phyloP scores from a whole-genome alignment of 106 monocot genomes.

The Phalaenopsis aphrodite region DNA sequence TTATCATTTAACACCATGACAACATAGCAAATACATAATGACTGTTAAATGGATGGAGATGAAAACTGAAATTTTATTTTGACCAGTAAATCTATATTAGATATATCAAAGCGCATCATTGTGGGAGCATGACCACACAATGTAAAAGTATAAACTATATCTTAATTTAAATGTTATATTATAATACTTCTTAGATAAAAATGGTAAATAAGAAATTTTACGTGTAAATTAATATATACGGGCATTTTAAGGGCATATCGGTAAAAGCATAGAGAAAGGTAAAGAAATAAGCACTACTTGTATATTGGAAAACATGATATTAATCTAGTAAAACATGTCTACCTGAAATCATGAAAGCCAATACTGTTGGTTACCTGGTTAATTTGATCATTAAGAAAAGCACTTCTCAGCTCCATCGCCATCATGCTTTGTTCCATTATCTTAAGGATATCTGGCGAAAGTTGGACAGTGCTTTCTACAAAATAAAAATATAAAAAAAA shows the following conservation, averaged over 20 bases:
- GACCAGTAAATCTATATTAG: background rate
- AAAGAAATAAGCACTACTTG: background rate
- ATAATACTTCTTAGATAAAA: background rate
- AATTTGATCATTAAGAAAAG: slow-evolving; percentile 30
- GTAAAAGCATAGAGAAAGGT: background rate
- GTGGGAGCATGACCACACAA: background rate
- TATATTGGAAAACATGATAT: background rate
- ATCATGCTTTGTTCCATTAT: slow-evolving; percentile 51
- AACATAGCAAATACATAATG: background rate
- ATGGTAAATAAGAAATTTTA: background rate
- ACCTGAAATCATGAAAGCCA: background rate
- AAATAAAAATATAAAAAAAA: background rate
- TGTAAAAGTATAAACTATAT: background rate
- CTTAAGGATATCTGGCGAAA: slow-evolving; percentile 26
- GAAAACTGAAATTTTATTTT: background rate
- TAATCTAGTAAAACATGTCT: background rate
- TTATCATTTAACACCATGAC: slow-evolving; percentile 1
- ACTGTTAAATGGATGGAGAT: background rate
- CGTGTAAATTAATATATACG: background rate
- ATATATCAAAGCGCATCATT: background rate
- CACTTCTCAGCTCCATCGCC: slow-evolving; percentile 38
- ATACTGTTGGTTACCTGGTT: slow-evolving; percentile 27
- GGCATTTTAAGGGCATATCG: background rate
- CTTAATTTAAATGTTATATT: background rate
- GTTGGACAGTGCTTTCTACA: slow-evolving; percentile 3